Conservation (phyloP, 2,329 filamentous ascomycete genomes). For the Exophiala sp. region DNA sequence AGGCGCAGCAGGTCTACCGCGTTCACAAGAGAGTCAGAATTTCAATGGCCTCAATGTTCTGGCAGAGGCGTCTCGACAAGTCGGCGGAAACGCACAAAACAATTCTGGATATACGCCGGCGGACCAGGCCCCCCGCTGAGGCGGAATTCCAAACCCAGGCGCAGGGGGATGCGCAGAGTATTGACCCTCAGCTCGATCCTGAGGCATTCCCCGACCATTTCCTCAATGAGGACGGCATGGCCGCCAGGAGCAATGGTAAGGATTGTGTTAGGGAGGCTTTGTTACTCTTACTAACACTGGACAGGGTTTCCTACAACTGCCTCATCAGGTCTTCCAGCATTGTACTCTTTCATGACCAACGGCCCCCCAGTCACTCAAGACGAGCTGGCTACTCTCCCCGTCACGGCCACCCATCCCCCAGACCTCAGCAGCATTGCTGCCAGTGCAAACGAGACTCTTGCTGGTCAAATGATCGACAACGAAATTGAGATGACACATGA, state of each 20-base stretch:
- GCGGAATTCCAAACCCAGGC: neutral
- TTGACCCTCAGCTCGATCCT: slow-evolving; percentile 16
- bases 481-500: slow-evolving; percentile 1
- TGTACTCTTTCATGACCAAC: slow-evolving; percentile 6
- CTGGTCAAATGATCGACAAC: slow-evolving; percentile 29
- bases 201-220: slow-evolving; percentile 10
- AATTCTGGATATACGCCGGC: slow-evolving; percentile 3
- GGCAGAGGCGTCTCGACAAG: slow-evolving; percentile 78
- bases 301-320: slow-evolving; percentile 4
- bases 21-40: slow-evolving; percentile 42
- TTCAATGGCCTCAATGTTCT: slow-evolving; percentile 81
- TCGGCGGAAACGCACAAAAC: slow-evolving; percentile 41
- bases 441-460: slow-evolving; percentile 43
- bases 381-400: slow-evolving; percentile 1
- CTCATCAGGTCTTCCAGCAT: slow-evolving; percentile 3
- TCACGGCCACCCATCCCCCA: slow-evolving; percentile 31
- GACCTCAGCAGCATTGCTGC: slow-evolving; percentile 44
- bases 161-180: neutral
- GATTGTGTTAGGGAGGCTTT: neutral
- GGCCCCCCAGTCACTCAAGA: slow-evolving; percentile 6
- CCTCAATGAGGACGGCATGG: slow-evolving; percentile 8
- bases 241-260: slow-evolving; percentile 7
- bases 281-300: neutral
- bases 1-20: slow-evolving; percentile 38
- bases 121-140: slow-evolving; percentile 5